A percentile compares a stretch with the other conserved stretches of the same genome.
Conservation (phyloP, 2,329 filamentous ascomycete species). For the Hansfordia pulvinata region DNA sequence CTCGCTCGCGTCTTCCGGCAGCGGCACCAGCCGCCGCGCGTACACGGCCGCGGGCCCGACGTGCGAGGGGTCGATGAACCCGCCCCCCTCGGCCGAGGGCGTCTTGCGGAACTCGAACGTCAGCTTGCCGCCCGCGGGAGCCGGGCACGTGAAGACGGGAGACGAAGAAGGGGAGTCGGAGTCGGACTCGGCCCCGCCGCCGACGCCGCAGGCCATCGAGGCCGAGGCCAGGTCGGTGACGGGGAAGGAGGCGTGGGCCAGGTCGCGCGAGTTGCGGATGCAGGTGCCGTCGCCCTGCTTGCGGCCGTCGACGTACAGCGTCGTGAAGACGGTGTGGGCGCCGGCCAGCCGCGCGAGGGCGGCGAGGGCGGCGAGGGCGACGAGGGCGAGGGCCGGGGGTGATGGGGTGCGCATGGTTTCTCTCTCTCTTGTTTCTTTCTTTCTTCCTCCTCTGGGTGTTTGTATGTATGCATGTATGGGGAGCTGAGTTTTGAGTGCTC, state of each 20-base stretch:
- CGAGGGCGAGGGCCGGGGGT: constrained; percentile 31
- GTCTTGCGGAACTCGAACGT: constrained; percentile 6
- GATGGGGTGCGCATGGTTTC: too few relatives aligned
- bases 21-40: constrained; percentile 4
- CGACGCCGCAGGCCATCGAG: constrained; percentile 5
- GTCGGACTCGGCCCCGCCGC: constrained; percentile 1
- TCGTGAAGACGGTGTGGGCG: constrained; percentile 5
- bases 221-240: constrained; percentile 4
- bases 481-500: too few relatives aligned
- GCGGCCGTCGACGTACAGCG: constrained; percentile 5
- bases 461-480: too few relatives aligned
- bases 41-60: constrained; percentile 6
- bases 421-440: too few relatives aligned
- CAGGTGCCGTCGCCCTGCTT: constrained; percentile 5
- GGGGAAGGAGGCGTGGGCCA: constrained; percentile 3
- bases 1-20: background rate
- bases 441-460: too few relatives aligned
- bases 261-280: constrained; percentile 3
- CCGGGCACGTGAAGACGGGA: constrained; percentile 2
- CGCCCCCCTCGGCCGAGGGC: constrained; percentile 3
- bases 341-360: constrained; percentile 5
- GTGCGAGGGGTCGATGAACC: constrained; percentile 4
- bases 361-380: constrained; percentile 11
- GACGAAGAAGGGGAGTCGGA: too few relatives aligned
- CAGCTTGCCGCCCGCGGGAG: constrained; percentile 3